phyloP scores from a whole-genome alignment of 2,329 filamentous ascomycete genomes.

The Fonsecaea nubica region DNA sequence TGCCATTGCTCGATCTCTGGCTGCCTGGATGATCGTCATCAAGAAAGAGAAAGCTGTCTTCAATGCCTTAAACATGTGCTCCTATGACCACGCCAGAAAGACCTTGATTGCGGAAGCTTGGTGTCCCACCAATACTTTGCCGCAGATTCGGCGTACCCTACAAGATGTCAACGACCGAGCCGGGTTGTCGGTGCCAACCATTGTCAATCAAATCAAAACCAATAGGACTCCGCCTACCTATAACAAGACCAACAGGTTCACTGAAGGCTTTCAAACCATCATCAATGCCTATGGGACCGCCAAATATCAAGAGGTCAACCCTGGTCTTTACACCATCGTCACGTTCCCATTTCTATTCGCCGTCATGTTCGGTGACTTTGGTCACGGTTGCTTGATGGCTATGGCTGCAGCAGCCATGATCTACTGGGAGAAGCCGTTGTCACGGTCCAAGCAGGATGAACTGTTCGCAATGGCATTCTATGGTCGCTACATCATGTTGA shows the following conservation, averaged over 20 bases:
- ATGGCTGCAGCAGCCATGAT: conserved; percentile 88
- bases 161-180: conserved; percentile 97
- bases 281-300: conserved; percentile 98
- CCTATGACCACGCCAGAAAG: conserved; percentile 92
- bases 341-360: conserved; percentile 99
- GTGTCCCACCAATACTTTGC: conserved; percentile 90
- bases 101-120: conserved; percentile 97
- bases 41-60: conserved; percentile 99
- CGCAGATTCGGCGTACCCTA: conserved; percentile 87
- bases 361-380: conserved; percentile 99
- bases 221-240: conserved; percentile 98
- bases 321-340: conserved; percentile 90
- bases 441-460: conserved; percentile 89
- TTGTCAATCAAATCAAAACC: conserved; percentile 96
- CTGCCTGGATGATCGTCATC: conserved; percentile 96
- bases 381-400: conserved; percentile 90
- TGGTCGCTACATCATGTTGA: conserved; percentile 95
- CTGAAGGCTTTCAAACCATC: conserved; percentile 97
- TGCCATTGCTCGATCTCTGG: conserved; percentile 89
- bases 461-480: conserved; percentile 99
- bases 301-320: conserved; percentile 97
- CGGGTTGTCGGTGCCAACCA: conserved; percentile 94
- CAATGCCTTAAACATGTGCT: conserved; percentile 93
- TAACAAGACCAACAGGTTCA: conserved; percentile 98
- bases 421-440: conserved; percentile 87